Evolutionary conservation across 2,329 filamentous ascomycete species (phyloP), one percentile per base, ranked within the genome.

Genomic region (Emmonsiellopsis sp.): DNA sequence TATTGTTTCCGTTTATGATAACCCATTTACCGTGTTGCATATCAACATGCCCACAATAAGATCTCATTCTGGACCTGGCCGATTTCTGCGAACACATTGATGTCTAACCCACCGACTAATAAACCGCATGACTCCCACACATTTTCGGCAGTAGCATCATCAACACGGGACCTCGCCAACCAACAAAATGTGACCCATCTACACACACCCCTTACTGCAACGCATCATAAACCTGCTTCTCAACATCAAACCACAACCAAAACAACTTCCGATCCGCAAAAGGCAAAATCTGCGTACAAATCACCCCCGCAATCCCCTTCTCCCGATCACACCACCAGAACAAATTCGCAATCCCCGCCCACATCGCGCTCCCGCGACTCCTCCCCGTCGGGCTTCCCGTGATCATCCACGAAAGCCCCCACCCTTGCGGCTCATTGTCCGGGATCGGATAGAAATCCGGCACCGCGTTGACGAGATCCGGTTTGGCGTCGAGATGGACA

Each of bases 291-390:
- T 81, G 79, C 2, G 69, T 68, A 39, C 70, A 72, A 2, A 80
- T 65, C 7, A 81, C 73, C 0, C 77, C 78, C 0, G 74, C 81
- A 43, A 84, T 68, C 0, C 79, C 81, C 53, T 75, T 77, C 62
- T 83, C 79, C 6, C 80, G 68, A 64, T 85, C 82, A 36, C 71
- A 71, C 81, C 81, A 85, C 80, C 81, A 85, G 61, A 73, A 85
- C 34, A 79, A 59, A 62, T 85, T 85, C 3, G 79, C 65, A 33
- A 85, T 59, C 0, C 83, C 82, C 1, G 77, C 77, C 83, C 83
- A 85, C 61, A 71, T 74, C 0, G 60, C 76, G 0, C 80, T 82
- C 72, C 69, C 2, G 58, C 65, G 17, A 0, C 77, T 78, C 7
- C 81, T 71, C 0, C 82, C 81, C 2, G 81, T 80, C 1, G 64